Evolutionary conservation across 2,329 filamentous ascomycete genomes (phyloP), one percentile per base, ranked within the genome.

Genomic region (Cladophialophora chaetospira): DNA sequence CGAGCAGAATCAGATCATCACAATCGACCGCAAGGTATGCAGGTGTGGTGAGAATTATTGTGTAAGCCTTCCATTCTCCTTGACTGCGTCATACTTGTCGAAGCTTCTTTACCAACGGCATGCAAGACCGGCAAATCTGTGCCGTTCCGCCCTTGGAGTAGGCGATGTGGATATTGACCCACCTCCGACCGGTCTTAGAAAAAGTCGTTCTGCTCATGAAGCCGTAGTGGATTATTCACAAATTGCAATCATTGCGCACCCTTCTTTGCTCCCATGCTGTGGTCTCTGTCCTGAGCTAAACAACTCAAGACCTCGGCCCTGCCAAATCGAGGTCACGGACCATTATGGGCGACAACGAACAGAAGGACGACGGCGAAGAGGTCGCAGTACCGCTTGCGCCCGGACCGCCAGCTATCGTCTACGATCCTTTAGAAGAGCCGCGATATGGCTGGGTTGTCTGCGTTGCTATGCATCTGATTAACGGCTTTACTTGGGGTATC

Each of bases 401-500:
- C 3, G 51, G 28, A 29, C 11, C 29, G 31, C 29, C 53, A 33
- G 42, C 36, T 19, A 10, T 23, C 19, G 46, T 38, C 15, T 43
- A 42, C 26, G 53, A 62, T 35, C 17, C 50, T n/a, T 33, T 46
- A 15, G 49, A 60, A 38, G 62, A 63, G 48, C 63, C 61, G 4
- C 66, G 67, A 10, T 72, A 72, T 53, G 70, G 69, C 26, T 72
- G 70, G 70, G 61, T 72, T 9, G 57, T 63, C 45, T 60, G 68
- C 35, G 43, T 60, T 5, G 57, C 66, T 3, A 63, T 63, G 11
- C 66, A 67, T 56, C 48, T 62, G 17, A 69, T 70, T 53, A 71
- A 71, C 58, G 66, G 62, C 3, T 69, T 70, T 48, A 69, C 66
- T 3, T 72, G 70, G 70, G 70, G 70, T 2, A 62, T 70, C 13